Evolutionary conservation across 441 rosid genomes (phyloP).

Genomic region (Pelargonium hybrid): DNA sequence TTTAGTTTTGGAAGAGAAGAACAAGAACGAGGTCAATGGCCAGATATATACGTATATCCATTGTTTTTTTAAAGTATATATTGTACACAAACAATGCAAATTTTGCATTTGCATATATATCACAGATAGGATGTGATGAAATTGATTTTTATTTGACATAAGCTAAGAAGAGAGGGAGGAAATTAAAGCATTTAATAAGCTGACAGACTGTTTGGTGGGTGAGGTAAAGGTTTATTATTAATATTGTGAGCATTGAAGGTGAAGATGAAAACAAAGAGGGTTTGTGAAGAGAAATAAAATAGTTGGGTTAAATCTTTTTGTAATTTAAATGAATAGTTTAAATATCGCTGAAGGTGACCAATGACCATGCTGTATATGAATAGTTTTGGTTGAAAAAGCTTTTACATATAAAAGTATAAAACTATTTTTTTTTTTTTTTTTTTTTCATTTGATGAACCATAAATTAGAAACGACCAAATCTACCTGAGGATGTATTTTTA

Average conservation of each 20-base stretch:
- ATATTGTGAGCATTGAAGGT: not conserved
- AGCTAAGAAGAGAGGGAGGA: not conserved
- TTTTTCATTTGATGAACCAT: no score
- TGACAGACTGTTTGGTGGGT: conserved; percentile 7
- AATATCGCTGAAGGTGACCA: no score
- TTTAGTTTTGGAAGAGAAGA: not conserved
- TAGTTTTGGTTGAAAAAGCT: no score
- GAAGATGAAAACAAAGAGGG: not conserved
- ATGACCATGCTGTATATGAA: no score
- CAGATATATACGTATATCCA: conserved; percentile 4
- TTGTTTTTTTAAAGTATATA: not conserved
- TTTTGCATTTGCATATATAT: not conserved
- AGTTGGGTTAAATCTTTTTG: no score
- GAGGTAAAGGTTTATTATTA: not conserved
- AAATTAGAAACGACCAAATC: no score
- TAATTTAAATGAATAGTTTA: no score
- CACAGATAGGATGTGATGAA: not conserved
- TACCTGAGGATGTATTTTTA: no score
- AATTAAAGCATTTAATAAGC: not conserved
- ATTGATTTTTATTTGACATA: not conserved
- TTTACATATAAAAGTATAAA: no score
- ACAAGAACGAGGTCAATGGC: not conserved
- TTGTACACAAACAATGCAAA: not conserved
- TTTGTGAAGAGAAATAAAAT: no score
- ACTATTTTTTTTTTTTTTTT: no score